A percentile compares a stretch with the other conserved stretches of the same genome.
Evolutionary conservation across 2,329 filamentous ascomycete genomes (phyloP).

Genomic region (Penicillium psychrosexuale): DNA sequence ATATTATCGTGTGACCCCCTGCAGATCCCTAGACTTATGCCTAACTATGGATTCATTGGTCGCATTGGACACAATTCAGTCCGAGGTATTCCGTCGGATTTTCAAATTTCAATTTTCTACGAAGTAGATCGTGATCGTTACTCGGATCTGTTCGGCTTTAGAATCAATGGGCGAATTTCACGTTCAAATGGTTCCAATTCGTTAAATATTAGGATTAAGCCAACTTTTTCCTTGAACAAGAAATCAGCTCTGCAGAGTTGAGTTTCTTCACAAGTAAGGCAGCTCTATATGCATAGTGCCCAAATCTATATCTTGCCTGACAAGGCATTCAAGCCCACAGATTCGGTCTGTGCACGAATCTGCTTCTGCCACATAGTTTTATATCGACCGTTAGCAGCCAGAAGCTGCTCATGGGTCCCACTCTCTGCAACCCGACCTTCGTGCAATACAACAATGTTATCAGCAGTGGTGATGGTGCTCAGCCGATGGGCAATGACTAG

Average conservation of each 20-base stretch:
- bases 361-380: conserved; percentile 1
- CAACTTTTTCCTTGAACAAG: neutral
- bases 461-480: neutral
- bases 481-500: neutral
- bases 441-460: conserved; percentile 2
- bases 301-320: neutral
- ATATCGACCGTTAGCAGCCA: neutral
- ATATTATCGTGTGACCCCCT: neutral
- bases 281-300: neutral
- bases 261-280: neutral
- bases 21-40: neutral
- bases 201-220: neutral
- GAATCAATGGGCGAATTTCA: neutral
- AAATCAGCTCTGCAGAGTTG: neutral
- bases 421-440: neutral
- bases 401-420: neutral
- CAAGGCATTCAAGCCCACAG: neutral
- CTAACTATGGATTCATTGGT: neutral
- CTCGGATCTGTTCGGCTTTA: neutral
- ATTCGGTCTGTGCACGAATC: neutral
- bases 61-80: neutral
- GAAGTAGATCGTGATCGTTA: neutral
- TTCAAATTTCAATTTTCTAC: too few species aligned
- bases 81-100: neutral
- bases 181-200: neutral